These are phyloP conservation scores for Bipolaris oryzae DNA, from an alignment of 2,329 filamentous ascomycete species.

Conservation along the genomic window DNA sequence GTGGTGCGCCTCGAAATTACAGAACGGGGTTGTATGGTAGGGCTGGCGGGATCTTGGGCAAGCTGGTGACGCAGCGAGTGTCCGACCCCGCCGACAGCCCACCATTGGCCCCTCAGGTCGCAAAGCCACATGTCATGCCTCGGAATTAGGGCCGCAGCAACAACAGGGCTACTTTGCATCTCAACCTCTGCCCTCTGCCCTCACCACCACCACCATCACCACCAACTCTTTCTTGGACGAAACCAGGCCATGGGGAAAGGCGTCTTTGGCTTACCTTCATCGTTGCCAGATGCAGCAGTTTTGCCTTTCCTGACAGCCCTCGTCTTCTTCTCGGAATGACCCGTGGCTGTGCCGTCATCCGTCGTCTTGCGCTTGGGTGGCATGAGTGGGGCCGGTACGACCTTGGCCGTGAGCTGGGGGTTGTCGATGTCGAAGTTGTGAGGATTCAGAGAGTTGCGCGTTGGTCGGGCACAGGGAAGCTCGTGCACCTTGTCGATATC, in stretches of 20 bases:
- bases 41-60: slow-evolving; percentile 16
- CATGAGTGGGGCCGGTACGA: slow-evolving; percentile 7
- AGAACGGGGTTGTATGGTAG: slow-evolving; percentile 7
- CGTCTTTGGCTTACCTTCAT: slow-evolving; percentile 4
- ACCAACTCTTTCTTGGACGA: background rate
- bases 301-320: slow-evolving; percentile 8
- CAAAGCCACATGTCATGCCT: slow-evolving; percentile 8
- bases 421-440: background rate
- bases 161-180: slow-evolving; percentile 7
- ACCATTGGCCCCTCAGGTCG: slow-evolving; percentile 20
- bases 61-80: slow-evolving; percentile 27
- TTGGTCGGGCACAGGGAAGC: slow-evolving; percentile 6
- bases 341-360: background rate
- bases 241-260: background rate
- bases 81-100: slow-evolving; percentile 24
- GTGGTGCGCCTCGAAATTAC: slow-evolving; percentile 2
- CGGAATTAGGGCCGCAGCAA: slow-evolving; percentile 19
- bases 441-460: background rate
- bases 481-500: slow-evolving; percentile 16
- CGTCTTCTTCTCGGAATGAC: slow-evolving; percentile 7
- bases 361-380: slow-evolving; percentile 19
- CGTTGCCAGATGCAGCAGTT: background rate
- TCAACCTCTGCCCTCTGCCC: slow-evolving; percentile 3
- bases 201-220: background rate
- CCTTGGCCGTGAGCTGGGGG: slow-evolving; percentile 4